A percentile compares a stretch with the other conserved stretches of the same genome.
Evolutionary conservation across 352 stramenopile species (phyloP).

Genomic region (Phytophthora citricola): DNA sequence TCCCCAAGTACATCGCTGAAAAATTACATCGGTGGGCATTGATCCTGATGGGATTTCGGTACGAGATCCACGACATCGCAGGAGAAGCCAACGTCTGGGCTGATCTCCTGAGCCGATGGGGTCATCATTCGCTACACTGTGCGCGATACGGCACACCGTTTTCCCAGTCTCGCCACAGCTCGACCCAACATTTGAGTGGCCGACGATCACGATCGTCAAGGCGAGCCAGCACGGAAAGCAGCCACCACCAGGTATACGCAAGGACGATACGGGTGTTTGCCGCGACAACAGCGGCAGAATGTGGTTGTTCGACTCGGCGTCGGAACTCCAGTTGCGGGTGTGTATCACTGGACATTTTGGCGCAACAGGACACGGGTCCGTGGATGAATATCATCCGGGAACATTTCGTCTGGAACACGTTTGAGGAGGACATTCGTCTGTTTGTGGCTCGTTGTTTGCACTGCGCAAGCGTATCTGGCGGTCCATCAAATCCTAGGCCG

Average conservation of each 20-base stretch:
- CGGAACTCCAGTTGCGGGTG: not conserved
- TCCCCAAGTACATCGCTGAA: not conserved
- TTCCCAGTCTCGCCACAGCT: conserved; percentile 4
- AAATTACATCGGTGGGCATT: not conserved
- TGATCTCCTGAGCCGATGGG: conserved; percentile 12
- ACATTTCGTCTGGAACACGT: not conserved
- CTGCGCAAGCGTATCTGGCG: not conserved
- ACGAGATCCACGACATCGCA: conserved; percentile 23
- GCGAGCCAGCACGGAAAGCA: not conserved
- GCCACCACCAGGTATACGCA: too few relatives aligned
- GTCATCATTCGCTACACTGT: not conserved
- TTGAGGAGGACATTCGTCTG: not conserved
- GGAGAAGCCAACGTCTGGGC: conserved; percentile 4
- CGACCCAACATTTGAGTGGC: conserved; percentile 1
- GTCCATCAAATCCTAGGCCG: not conserved
- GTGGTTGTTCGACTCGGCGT: not conserved
- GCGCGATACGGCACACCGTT: not conserved
- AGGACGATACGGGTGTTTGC: not conserved
- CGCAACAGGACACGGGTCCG: not conserved
- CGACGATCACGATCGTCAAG: not conserved
- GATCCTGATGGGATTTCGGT: conserved; percentile 12
- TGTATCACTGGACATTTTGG: not conserved
- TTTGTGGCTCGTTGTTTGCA: conserved; percentile 3
- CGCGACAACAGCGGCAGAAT: not conserved
- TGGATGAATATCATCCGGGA: not conserved